phyloP scores from a whole-genome alignment of 1,284 basidiomycete genomes.

The Somion occarium region DNA sequence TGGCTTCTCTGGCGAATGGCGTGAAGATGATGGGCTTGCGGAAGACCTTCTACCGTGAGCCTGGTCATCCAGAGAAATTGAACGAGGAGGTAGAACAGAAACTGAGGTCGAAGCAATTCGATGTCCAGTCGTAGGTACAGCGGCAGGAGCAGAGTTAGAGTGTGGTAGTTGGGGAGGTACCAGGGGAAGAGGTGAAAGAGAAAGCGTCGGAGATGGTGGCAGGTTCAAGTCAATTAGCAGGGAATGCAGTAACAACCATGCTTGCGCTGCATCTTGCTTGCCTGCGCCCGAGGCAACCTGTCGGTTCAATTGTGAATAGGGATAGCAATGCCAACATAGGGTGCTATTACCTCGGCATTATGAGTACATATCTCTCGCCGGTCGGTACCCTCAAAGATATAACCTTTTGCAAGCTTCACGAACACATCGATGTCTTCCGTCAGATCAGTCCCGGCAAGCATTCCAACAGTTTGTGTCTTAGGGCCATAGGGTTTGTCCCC shows the following conservation, averaged over 20 bases:
- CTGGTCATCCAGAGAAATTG: slow-evolving; percentile 17
- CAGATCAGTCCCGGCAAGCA: slow-evolving; percentile 32
- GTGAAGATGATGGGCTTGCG: slow-evolving; percentile 1
- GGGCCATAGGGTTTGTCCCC: slow-evolving; percentile 48
- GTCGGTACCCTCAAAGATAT: slow-evolving; percentile 56
- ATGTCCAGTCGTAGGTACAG: slow-evolving; percentile 27
- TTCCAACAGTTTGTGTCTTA: slow-evolving; percentile 51
- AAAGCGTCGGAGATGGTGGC: slow-evolving; percentile 22
- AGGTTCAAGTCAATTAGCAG: slow-evolving; percentile 49
- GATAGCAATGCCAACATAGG: no score
- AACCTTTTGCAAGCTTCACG: slow-evolving; percentile 60
- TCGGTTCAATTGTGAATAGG: no score
- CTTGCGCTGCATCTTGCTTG: slow-evolving; percentile 57
- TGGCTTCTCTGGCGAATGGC: slow-evolving; percentile 6
- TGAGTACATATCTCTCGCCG: slow-evolving; percentile 45
- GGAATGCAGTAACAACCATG: slow-evolving; percentile 64
- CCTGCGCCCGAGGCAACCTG: slow-evolving; percentile 62
- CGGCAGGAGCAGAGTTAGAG: slow-evolving; percentile 39
- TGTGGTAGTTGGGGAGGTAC: slow-evolving; percentile 29
- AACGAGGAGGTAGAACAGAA: slow-evolving; percentile 11
- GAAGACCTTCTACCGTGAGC: slow-evolving; percentile 8
- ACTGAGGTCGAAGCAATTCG: slow-evolving; percentile 1
- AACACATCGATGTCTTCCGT: slow-evolving; percentile 48
- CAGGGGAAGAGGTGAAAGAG: slow-evolving; percentile 19
- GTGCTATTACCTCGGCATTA: slow-evolving; percentile 65